phyloP scores from a whole-genome alignment of 768 basidiomycete species.

The Strobilomyces echinocephalus region DNA sequence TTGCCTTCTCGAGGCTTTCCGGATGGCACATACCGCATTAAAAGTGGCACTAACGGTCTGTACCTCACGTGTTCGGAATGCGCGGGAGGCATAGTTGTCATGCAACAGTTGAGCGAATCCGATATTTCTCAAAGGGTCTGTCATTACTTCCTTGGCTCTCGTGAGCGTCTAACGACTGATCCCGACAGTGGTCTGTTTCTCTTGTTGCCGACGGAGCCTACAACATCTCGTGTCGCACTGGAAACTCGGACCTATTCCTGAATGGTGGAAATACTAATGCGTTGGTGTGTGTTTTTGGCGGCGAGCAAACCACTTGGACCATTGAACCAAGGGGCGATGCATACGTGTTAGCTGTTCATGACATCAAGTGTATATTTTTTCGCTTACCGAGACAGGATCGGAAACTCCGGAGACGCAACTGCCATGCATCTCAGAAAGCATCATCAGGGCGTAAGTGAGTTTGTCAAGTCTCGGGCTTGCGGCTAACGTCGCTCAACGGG shows the following conservation, averaged over 20 bases:
- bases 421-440: neutral
- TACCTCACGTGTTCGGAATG: neutral
- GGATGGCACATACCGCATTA: slow-evolving; percentile 1
- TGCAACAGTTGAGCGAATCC: neutral
- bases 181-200: neutral
- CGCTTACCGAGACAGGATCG: neutral
- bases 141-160: neutral
- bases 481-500: no score
- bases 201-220: neutral
- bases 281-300: neutral
- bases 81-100: neutral
- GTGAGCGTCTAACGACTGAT: neutral
- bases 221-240: neutral
- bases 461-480: neutral
- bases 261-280: neutral
- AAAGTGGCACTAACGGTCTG: neutral
- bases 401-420: slow-evolving; percentile 3
- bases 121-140: neutral
- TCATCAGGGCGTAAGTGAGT: neutral
- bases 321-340: slow-evolving; percentile 2
- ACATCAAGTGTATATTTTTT: neutral
- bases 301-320: neutral
- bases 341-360: neutral
- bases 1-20: neutral
- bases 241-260: neutral